Evolutionary conservation across 139 green algal genomes (phyloP).

Genomic region (Coccomyxa sp.): DNA sequence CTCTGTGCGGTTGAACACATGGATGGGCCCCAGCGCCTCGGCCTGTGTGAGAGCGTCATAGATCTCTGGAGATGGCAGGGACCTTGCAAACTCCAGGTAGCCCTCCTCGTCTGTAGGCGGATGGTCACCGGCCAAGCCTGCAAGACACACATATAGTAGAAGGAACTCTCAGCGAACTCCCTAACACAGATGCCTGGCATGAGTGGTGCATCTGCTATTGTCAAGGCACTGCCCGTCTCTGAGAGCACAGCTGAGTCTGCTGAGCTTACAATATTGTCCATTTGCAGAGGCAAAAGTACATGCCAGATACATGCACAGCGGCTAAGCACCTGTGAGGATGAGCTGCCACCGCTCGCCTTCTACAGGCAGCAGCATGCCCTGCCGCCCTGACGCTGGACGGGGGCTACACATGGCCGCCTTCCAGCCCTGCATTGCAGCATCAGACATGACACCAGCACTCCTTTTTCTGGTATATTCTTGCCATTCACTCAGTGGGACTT

Average conservation of each 20-base stretch:
- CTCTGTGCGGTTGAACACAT: not conserved
- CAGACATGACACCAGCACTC: not conserved
- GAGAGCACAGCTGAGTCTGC: not conserved
- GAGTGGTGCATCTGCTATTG: not conserved
- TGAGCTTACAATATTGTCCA: not conserved
- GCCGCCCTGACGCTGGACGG: not conserved
- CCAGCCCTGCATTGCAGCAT: not conserved
- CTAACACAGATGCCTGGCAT: no score
- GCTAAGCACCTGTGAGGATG: not conserved
- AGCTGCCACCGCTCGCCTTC: not conserved
- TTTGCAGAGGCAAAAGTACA: not conserved
- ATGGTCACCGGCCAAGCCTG: conserved; percentile 1
- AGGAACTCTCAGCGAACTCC: no score
- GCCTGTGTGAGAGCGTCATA: not conserved
- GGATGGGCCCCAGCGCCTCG: not conserved
- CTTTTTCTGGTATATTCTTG: not conserved
- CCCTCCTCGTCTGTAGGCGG: conserved; percentile 3
- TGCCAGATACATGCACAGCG: not conserved
- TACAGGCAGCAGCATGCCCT: not conserved
- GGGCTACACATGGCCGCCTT: not conserved
- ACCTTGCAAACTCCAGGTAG: not conserved
- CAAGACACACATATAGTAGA: not conserved
- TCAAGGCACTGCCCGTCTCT: not conserved
- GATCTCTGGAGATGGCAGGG: not conserved
- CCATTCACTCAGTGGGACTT: not conserved